A percentile compares a stretch with the other conserved stretches of the same genome.
These are phyloP conservation scores for Skeletonema marinoi DNA, from an alignment of 108 stramenopile species.

Conservation along the genomic window DNA sequence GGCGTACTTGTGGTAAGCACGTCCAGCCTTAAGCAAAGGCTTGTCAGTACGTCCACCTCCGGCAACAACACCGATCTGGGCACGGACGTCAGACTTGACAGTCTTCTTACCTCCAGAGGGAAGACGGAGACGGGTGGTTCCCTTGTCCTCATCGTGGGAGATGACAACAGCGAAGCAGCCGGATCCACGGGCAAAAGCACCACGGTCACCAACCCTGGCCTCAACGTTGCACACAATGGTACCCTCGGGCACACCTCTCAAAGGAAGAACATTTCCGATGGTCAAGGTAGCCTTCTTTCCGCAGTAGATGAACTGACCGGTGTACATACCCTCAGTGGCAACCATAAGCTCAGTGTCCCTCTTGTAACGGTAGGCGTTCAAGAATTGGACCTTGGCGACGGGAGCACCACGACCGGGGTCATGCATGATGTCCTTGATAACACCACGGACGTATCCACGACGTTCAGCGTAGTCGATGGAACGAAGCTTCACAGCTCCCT, in stretches of 20 bases:
- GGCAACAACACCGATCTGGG: constrained; percentile 98
- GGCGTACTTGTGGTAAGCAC: constrained; percentile 99
- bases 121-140: constrained; percentile 97
- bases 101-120: constrained; percentile 99
- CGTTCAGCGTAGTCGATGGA: constrained; percentile 96
- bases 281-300: constrained; percentile 97
- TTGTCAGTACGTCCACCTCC: constrained; percentile 99
- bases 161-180: constrained; percentile 98
- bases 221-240: constrained; percentile 99
- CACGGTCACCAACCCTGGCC: constrained; percentile 94
- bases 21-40: constrained; percentile 99
- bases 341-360: constrained; percentile 93
- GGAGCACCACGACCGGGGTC: constrained; percentile 99
- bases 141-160: constrained; percentile 99
- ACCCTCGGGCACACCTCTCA: constrained; percentile 96
- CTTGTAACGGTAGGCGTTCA: constrained; percentile 97
- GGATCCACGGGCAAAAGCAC: constrained; percentile 94
- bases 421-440: constrained; percentile 98
- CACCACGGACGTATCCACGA: constrained; percentile 98
- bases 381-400: constrained; percentile 97
- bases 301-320: constrained; percentile 98
- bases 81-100: constrained; percentile 89
- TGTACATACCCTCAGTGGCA: constrained; percentile 99
- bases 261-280: constrained; percentile 97
- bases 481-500: constrained; percentile 98